These are phyloP conservation scores for Aspergillus kassunensis DNA, from an alignment of 495 filamentous ascomycete species.

Conservation along the genomic window DNA sequence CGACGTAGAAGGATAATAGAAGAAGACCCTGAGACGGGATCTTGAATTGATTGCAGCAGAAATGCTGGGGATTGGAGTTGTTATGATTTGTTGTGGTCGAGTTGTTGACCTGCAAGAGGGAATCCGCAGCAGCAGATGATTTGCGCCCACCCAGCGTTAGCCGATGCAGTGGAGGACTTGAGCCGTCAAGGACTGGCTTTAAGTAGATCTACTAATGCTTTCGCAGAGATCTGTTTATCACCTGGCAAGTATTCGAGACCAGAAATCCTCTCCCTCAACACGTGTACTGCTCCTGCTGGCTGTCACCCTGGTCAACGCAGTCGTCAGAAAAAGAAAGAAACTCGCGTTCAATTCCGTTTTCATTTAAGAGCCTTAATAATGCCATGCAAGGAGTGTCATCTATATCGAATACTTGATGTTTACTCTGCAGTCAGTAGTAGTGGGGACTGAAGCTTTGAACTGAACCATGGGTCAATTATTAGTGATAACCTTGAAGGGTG, in stretches of 20 bases:
- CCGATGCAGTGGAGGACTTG: constrained; percentile 10
- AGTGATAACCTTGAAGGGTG: too few relatives aligned
- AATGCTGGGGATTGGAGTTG: background rate
- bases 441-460: too few relatives aligned
- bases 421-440: too few relatives aligned
- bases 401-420: too few relatives aligned
- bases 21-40: background rate
- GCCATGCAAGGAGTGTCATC: constrained; percentile 12
- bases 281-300: constrained; percentile 12
- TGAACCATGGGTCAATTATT: too few relatives aligned
- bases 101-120: constrained; percentile 6
- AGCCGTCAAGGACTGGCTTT: background rate
- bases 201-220: background rate
- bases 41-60: background rate
- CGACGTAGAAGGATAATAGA: background rate
- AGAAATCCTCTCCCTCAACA: constrained; percentile 7
- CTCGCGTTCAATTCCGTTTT: too few relatives aligned
- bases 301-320: background rate
- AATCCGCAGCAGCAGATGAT: constrained; percentile 20
- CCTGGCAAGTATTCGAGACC: background rate
- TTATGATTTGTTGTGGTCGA: constrained; percentile 12
- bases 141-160: constrained; percentile 17
- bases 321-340: background rate
- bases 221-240: background rate
- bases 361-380: background rate